These are phyloP conservation scores for Vanderwaltozyma verrucispora DNA, from an alignment of 805 yeast genomes.

Conservation along the genomic window DNA sequence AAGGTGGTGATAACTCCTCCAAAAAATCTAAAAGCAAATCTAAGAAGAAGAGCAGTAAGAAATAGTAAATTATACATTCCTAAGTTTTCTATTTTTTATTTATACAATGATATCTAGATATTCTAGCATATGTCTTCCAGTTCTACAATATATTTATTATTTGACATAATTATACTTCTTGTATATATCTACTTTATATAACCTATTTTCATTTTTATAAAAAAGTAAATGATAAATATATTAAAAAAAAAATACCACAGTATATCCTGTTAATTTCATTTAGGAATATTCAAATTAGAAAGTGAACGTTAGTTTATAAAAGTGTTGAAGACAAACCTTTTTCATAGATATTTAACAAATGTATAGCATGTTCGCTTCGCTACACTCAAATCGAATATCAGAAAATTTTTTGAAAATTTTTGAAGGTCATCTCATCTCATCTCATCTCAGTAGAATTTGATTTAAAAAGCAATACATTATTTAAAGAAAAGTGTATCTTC, in stretches of 20 bases:
- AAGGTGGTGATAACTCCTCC: slow-evolving; percentile 36
- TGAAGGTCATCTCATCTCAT: slow-evolving; percentile 15
- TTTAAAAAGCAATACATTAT: no score
- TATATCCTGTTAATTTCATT: no score
- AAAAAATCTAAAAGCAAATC: slow-evolving; percentile 12
- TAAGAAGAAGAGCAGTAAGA: slow-evolving; percentile 19
- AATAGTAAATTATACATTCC: slow-evolving; percentile 8
- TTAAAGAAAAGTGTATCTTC: no score
- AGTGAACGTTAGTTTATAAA: no score
- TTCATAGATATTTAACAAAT: no score
- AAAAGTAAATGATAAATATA: not conserved
- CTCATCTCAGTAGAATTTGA: slow-evolving; percentile 8
- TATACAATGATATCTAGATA: no score
- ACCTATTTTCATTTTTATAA: not conserved
- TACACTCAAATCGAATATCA: no score
- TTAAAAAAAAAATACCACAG: no score
- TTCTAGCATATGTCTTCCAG: not conserved
- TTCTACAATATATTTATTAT: not conserved
- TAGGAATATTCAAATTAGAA: no score
- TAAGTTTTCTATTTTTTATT: no score
- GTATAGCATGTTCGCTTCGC: no score
- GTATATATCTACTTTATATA: not conserved
- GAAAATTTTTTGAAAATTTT: not conserved
- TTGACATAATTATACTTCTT: not conserved
- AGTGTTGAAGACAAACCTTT: no score